These are phyloP conservation scores for Claviceps monticola DNA, from an alignment of 2,329 filamentous ascomycete species.

Conservation along the genomic window DNA sequence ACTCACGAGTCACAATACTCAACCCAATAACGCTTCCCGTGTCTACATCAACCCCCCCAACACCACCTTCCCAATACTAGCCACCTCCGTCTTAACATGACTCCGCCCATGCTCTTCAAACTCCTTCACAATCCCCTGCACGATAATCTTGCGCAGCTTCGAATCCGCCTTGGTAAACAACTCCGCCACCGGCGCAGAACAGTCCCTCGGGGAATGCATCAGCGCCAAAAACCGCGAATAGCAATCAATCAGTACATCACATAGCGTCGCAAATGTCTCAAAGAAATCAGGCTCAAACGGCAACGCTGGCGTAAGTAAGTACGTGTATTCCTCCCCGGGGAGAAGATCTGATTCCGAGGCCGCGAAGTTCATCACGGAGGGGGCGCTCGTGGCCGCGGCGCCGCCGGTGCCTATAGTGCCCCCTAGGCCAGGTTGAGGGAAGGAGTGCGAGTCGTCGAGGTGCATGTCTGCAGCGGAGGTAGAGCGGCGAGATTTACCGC, in stretches of 20 bases:
- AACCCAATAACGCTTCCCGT: neutral
- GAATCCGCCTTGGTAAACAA: conserved; percentile 83
- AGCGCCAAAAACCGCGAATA: conserved; percentile 69
- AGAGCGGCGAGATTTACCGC: conserved; percentile 42
- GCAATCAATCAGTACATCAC: conserved; percentile 86
- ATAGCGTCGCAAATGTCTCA: conserved; percentile 89
- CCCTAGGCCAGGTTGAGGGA: conserved; percentile 9
- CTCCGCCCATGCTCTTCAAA: conserved; percentile 78
- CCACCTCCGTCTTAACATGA: conserved; percentile 67
- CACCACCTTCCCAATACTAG: conserved; percentile 77
- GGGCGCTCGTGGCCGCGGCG: conserved; percentile 18
- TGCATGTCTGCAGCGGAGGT: conserved; percentile 32
- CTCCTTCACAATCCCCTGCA: conserved; percentile 76
- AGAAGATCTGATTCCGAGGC: conserved; percentile 52
- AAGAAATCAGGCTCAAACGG: conserved; percentile 97
- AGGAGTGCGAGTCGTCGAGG: conserved; percentile 18
- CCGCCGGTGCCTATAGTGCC: conserved; percentile 7
- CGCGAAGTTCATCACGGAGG: conserved; percentile 40
- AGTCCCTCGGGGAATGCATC: conserved; percentile 61
- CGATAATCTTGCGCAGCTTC: conserved; percentile 73
- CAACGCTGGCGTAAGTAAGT: conserved; percentile 78
- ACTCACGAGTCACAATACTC: neutral
- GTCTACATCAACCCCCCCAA: conserved; percentile 71
- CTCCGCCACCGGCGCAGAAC: conserved; percentile 58
- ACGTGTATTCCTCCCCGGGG: conserved; percentile 75